Conservation (phyloP, 2,329 filamentous ascomycete species). For the Penicillium polonicum region DNA sequence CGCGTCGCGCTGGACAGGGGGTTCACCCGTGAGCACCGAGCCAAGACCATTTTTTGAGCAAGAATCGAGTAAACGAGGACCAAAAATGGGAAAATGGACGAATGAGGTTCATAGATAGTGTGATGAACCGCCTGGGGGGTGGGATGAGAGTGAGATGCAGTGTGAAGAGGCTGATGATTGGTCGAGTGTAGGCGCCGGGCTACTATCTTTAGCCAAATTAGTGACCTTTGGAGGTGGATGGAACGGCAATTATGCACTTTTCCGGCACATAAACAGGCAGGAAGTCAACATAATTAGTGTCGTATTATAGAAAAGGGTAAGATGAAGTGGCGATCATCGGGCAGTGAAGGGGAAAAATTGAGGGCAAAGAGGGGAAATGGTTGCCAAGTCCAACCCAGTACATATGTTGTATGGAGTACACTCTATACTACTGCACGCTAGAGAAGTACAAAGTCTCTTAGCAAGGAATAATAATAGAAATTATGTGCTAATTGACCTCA, state of each 20-base stretch:
- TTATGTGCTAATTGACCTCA: slow-evolving; percentile 7
- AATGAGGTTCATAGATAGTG: slow-evolving; percentile 18
- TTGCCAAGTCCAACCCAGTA: background rate
- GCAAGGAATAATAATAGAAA: slow-evolving; percentile 2
- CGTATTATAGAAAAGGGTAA: background rate
- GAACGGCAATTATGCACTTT: slow-evolving; percentile 13
- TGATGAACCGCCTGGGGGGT: slow-evolving; percentile 23
- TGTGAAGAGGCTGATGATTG: slow-evolving; percentile 25
- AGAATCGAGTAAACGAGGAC: background rate
- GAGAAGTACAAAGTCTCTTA: background rate
- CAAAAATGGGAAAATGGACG: slow-evolving; percentile 6
- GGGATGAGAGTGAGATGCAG: slow-evolving; percentile 6
- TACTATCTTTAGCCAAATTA: slow-evolving; percentile 33
- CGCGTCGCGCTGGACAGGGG: slow-evolving; percentile 22
- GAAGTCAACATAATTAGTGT: slow-evolving; percentile 1
- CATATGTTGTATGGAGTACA: background rate
- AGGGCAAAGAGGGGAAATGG: slow-evolving; percentile 2
- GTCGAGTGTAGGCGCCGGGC: slow-evolving; percentile 27
- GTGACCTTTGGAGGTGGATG: slow-evolving; percentile 9
- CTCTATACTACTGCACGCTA: slow-evolving; percentile 5
- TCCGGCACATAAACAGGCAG: background rate
- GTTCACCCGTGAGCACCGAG: slow-evolving; percentile 1
- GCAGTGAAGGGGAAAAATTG: background rate
- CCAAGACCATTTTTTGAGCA: slow-evolving; percentile 20
- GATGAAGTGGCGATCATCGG: background rate